phyloP scores from a whole-genome alignment of 352 stramenopile genomes.

The Peronosclerospora sorghi region DNA sequence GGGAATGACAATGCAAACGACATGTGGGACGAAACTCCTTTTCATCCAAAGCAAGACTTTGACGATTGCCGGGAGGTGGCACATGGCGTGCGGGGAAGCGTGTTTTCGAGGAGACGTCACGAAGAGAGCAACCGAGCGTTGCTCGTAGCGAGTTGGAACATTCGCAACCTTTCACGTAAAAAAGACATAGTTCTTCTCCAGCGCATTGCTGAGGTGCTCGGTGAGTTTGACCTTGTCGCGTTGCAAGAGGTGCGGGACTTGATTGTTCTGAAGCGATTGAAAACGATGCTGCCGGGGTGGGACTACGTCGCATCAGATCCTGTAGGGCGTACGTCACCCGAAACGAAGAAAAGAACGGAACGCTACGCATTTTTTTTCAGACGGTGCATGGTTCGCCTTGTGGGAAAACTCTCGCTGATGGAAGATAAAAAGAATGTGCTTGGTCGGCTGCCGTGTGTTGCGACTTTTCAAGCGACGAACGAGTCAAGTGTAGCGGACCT shows the following conservation, averaged over 20 bases:
- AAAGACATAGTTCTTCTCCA: conserved; percentile 27
- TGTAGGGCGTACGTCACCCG: conserved; percentile 14
- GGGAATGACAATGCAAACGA: background rate
- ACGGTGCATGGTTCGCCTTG: conserved; percentile 16
- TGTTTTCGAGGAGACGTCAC: conserved; percentile 12
- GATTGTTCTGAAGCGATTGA: conserved; percentile 47
- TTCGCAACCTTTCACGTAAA: conserved; percentile 54
- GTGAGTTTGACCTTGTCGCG: conserved; percentile 58
- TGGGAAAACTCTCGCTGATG: conserved; percentile 17
- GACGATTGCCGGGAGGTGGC: conserved; percentile 28
- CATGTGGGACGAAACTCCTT: background rate
- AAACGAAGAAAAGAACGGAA: conserved; percentile 24
- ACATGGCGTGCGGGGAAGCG: conserved; percentile 20
- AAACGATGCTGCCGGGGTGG: conserved; percentile 44
- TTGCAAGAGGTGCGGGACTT: conserved; percentile 57
- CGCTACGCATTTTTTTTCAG: conserved; percentile 50
- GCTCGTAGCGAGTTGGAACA: conserved; percentile 59
- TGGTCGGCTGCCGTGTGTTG: conserved; percentile 32
- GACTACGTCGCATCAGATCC: conserved; percentile 40
- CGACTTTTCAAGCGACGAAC: conserved; percentile 21
- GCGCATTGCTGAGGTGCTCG: conserved; percentile 35
- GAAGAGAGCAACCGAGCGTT: conserved; percentile 10
- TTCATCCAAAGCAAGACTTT: conserved; percentile 8
- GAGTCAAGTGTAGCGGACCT: conserved; percentile 9
- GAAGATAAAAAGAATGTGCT: conserved; percentile 12